Evolutionary conservation across 192 early-diverging fungal genomes (phyloP), one percentile per base, ranked within the genome.

Genomic region (Coemansia sp.): DNA sequence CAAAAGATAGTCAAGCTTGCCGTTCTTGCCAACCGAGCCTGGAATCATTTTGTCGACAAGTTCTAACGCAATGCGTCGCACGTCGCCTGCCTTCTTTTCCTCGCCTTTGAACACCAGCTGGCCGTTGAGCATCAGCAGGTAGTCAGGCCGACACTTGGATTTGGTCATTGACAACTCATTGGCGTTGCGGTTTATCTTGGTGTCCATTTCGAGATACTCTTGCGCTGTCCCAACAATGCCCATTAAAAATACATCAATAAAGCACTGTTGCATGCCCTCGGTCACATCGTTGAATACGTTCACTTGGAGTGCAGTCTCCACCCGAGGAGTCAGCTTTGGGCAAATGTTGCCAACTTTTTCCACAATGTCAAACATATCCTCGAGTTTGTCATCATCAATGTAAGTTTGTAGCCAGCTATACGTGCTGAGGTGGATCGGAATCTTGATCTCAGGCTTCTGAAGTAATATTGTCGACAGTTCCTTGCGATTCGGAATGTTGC

Each of bases 101-200:
- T 81, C 78, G 10, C 78, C 78, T 21, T 81, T 81, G 23, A 81
- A 81, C 10, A 75, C 78, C 5, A 81, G 65, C 64, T 63, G 69
- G 12, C 66, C 69, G 48, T 72, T 72, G 17, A 75, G 48, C 10
- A 59, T 32, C 52, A 71, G 49, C 45, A 81, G 58, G 22, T 72
- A 81, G 69, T 75, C 73, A 17, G 78, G 78, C 2, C 78, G 72
- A 35, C 51, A 38, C 24, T 41, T 51, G 9, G 21, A 6, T 17
- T 58, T 37, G 17, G 78, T 81, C 65, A 69, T 70, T 3, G 69
- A 74, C 8, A 25, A 15, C 51, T 81, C 78, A 17, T 64, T 47
- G 43, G 72, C 69, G 22, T 75, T 81, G 10, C 78, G 65, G 57
- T 81, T 73, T 17, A 81, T 50, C 43, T 53, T 60, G 32, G 67